Evolutionary conservation across 495 filamentous ascomycete species (phyloP).

Genomic region (Aspergillus steynii): DNA sequence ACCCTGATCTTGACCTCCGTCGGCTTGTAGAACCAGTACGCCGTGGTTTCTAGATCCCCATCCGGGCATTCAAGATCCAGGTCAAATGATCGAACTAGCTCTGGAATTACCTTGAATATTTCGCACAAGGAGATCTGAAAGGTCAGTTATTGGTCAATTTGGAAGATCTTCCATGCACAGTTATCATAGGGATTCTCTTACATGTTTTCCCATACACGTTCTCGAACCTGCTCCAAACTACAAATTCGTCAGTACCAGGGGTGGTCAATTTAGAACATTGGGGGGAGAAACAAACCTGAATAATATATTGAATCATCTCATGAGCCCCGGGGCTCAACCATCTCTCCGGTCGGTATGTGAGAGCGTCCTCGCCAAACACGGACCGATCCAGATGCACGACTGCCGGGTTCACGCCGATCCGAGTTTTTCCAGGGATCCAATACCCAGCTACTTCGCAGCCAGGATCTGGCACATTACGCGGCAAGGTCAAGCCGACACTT

Average conservation of each 20-base stretch:
- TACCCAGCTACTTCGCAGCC: slow-evolving; percentile 18
- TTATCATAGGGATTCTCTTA: slow-evolving; percentile 1
- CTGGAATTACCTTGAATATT: slow-evolving; percentile 23
- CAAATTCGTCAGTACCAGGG: neutral
- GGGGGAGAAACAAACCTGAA: slow-evolving; percentile 9
- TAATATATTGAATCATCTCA: slow-evolving; percentile 20
- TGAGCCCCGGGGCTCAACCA: slow-evolving; percentile 48
- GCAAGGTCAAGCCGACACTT: slow-evolving; percentile 20
- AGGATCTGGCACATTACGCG: slow-evolving; percentile 20
- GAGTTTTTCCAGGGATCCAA: slow-evolving; percentile 20
- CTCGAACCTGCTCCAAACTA: slow-evolving; percentile 21
- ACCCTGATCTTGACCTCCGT: neutral
- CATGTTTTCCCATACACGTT: slow-evolving; percentile 22
- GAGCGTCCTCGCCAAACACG: slow-evolving; percentile 53
- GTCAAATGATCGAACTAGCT: slow-evolving; percentile 17
- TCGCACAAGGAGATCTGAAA: slow-evolving; percentile 19
- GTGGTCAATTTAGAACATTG: neutral
- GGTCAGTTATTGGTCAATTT: neutral
- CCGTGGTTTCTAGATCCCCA: slow-evolving; percentile 7
- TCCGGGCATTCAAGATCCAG: slow-evolving; percentile 11
- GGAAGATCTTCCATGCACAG: neutral
- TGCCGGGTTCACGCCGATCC: slow-evolving; percentile 30
- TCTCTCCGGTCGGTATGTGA: slow-evolving; percentile 51
- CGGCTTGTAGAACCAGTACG: slow-evolving; percentile 19
- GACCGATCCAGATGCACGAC: slow-evolving; percentile 33